A percentile compares a stretch with the other conserved stretches of the same genome.
phyloP scores from a whole-genome alignment of 345 rosid species.

The Dovyalis caffra region DNA sequence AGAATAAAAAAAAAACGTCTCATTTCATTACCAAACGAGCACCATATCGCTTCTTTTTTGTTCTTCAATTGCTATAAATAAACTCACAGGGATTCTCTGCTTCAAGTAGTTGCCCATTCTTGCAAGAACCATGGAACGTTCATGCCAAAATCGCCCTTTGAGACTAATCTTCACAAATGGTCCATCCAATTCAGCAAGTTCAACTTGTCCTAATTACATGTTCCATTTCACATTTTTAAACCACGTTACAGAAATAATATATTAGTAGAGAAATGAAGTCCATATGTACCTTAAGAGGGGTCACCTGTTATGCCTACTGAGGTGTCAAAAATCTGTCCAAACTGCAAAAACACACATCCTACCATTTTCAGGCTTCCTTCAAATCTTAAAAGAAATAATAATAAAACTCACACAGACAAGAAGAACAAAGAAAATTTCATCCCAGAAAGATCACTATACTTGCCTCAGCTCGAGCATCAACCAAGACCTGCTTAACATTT shows the following conservation, averaged over 20 bases:
- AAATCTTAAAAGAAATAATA: no score
- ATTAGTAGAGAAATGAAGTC: not conserved
- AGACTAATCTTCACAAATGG: conserved; percentile 85
- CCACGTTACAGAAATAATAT: not conserved
- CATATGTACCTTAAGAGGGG: conserved; percentile 13
- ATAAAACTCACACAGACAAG: not conserved
- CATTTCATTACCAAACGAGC: not conserved
- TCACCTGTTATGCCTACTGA: conserved; percentile 87
- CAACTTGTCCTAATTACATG: conserved; percentile 48
- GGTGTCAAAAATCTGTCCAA: conserved; percentile 72
- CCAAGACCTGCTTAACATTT: conserved; percentile 57
- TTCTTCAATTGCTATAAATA: not conserved
- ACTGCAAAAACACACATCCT: conserved; percentile 35
- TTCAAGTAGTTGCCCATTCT: conserved; percentile 83
- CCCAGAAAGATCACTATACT: not conserved
- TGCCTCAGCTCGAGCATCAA: conserved; percentile 78
- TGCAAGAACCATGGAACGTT: conserved; percentile 72
- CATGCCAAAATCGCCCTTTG: conserved; percentile 88
- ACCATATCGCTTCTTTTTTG: not conserved
- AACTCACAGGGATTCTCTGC: conserved; percentile 88
- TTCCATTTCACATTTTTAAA: not conserved
- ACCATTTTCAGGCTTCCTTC: no score
- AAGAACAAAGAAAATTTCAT: not conserved
- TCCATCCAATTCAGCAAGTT: conserved; percentile 86
- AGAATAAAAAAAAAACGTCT: not conserved